Evolutionary conservation across 192 early-diverging fungal genomes (phyloP).

Genomic region (Coemansia sp.): DNA sequence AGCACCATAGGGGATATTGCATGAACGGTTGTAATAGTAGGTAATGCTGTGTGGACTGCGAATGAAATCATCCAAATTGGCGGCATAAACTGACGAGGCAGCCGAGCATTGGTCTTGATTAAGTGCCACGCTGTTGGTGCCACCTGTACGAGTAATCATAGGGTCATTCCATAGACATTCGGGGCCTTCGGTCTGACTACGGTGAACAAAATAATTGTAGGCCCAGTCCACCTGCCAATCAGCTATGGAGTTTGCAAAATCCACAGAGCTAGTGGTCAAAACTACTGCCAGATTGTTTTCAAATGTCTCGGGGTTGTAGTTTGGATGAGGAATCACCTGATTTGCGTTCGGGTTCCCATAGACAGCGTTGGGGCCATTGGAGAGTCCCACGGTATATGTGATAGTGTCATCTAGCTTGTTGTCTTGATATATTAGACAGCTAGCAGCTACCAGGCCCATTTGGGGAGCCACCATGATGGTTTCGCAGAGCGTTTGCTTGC

Average conservation of each 20-base stretch:
- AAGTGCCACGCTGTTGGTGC: not conserved
- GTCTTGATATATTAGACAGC: conserved; percentile 17
- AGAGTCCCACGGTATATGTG: conserved; percentile 5
- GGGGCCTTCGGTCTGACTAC: conserved; percentile 1
- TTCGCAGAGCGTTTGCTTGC: conserved; percentile 13
- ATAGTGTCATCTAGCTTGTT: not conserved
- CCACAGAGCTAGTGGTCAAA: not conserved
- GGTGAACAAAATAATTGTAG: conserved; percentile 9
- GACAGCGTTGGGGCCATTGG: not conserved
- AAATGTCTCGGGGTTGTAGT: conserved; percentile 22
- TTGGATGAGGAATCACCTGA: conserved; percentile 13
- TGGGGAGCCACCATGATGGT: conserved; percentile 15
- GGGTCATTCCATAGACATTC: conserved; percentile 2
- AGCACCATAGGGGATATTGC: conserved; percentile 16
- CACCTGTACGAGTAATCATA: not conserved
- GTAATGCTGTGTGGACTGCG: conserved; percentile 14
- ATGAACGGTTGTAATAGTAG: not conserved
- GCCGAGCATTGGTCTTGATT: conserved; percentile 2
- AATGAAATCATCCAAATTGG: conserved; percentile 15
- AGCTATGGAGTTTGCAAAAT: conserved; percentile 9
- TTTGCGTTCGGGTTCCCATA: not conserved
- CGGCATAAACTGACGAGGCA: conserved; percentile 6
- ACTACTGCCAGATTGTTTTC: conserved; percentile 40
- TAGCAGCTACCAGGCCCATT: conserved; percentile 25
- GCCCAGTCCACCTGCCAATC: conserved; percentile 18